Evolutionary conservation across 495 filamentous ascomycete species (phyloP), one percentile per base, ranked within the genome.

Genomic region (Patellaria atrata): DNA sequence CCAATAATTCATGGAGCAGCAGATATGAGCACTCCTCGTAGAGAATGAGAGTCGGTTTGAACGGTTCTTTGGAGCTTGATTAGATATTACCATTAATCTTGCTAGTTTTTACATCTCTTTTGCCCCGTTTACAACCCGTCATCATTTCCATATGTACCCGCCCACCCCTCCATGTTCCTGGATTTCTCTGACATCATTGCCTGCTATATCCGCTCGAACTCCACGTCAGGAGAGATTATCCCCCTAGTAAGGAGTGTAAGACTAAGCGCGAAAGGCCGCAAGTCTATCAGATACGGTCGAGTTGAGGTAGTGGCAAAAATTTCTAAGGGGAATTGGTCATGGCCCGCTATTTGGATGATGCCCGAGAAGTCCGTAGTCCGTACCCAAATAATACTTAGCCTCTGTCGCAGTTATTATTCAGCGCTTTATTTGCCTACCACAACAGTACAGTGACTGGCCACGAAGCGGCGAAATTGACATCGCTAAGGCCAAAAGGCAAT

Each of bases 331-430:
- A 48, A 58, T 35, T 64, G 61, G 60, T 35, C 62, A 0, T 63
- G 60, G 58, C 59, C 60, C 6, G 58, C 61, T 5, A 62, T 64
- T 16, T 63, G 50, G 51, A 63, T 64, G 61, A 61, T 61, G 57
- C 56, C 52, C 3, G 38, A 53, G 40, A 34, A 48, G 18, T 30
- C 24, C 23, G n/a, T n/a, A n/a, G n/a, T n/a, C n/a, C n/a, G n/a
- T n/a, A n/a, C n/a, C n/a, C n/a, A n/a, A n/a, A n/a, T n/a, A n/a
- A n/a, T n/a, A n/a, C n/a, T n/a, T n/a, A n/a, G n/a, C n/a, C n/a
- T 27, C 8, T 35, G 22, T 11, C 14, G 12, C 22, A 18, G 22
- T 5, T 35, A 22, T 9, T 13, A 13, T 15, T 11, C 28, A 7
- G 28, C 7, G 6, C 17, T 35, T 3, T 7, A 13, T 3, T 22